Conservation (phyloP, 1,284 basidiomycete species). For the Mycena citricolor region DNA sequence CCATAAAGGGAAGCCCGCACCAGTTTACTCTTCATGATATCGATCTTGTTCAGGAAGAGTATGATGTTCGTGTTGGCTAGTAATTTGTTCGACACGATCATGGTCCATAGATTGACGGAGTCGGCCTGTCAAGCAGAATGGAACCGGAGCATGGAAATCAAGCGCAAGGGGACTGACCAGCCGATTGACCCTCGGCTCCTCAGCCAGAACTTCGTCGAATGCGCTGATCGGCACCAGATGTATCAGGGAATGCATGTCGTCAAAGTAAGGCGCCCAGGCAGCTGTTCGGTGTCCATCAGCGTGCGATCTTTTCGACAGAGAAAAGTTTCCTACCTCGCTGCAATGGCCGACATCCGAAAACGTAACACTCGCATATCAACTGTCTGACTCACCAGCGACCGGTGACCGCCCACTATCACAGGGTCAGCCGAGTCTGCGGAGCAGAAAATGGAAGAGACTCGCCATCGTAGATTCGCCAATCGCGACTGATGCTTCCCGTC, state of each 20-base stretch:
- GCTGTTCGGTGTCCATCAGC: constrained; percentile 35
- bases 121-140: too few species aligned
- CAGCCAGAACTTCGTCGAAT: constrained; percentile 71
- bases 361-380: background rate
- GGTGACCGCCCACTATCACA: constrained; percentile 60
- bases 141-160: too few species aligned
- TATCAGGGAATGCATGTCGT: constrained; percentile 67
- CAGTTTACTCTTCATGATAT: constrained; percentile 61
- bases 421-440: too few species aligned
- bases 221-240: constrained; percentile 71
- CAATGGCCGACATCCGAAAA: constrained; percentile 10
- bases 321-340: too few species aligned
- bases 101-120: constrained; percentile 63
- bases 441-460: too few species aligned
- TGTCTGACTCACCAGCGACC: constrained; percentile 52
- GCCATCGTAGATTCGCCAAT: constrained; percentile 44
- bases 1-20: too few species aligned
- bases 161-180: constrained; percentile 46
- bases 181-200: constrained; percentile 64
- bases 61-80: constrained; percentile 61
- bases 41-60: constrained; percentile 68
- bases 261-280: constrained; percentile 73
- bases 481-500: constrained; percentile 21
- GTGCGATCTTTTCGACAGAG: background rate
- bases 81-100: constrained; percentile 56